A percentile compares a stretch with the other conserved stretches of the same genome.
phyloP scores from a whole-genome alignment of 148 eudicot species.

The Selenicereus undatus region DNA sequence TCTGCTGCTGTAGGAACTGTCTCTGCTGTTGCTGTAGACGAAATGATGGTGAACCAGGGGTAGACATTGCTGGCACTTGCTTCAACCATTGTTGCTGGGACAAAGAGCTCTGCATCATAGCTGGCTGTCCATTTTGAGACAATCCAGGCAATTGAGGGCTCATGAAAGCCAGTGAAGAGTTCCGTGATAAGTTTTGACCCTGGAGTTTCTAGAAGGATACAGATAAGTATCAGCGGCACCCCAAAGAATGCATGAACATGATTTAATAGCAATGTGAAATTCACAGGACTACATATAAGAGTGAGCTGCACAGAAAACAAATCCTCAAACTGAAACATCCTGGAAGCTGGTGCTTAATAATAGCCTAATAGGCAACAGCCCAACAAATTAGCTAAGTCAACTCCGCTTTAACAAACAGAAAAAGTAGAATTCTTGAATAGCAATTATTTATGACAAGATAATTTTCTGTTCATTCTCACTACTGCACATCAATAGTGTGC shows the following conservation, averaged over 20 bases:
- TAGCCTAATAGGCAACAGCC: background rate
- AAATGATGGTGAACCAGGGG: conserved; percentile 60
- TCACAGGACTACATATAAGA: conserved; percentile 5
- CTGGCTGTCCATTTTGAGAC: conserved; percentile 71
- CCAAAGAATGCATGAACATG: background rate
- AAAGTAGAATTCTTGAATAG: background rate
- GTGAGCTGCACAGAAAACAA: background rate
- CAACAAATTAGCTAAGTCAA: background rate
- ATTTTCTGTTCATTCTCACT: background rate
- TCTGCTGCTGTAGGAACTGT: conserved; percentile 52
- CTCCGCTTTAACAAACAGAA: background rate
- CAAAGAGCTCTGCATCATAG: conserved; percentile 53
- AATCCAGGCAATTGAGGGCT: conserved; percentile 60
- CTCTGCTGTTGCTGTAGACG: conserved; percentile 73
- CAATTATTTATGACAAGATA: background rate
- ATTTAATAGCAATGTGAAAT: background rate
- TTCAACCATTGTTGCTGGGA: conserved; percentile 85
- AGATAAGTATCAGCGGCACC: conserved; percentile 12
- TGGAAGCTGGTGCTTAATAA: background rate
- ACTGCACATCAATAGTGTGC: background rate
- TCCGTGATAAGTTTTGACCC: conserved; percentile 54
- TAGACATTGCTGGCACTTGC: conserved; percentile 71
- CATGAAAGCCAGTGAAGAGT: conserved; percentile 57
- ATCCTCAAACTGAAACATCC: background rate
- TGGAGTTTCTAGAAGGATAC: conserved; percentile 47